Evolutionary conservation across 192 early-diverging fungal species (phyloP).

Genomic region (Entomortierella chlamydospora): DNA sequence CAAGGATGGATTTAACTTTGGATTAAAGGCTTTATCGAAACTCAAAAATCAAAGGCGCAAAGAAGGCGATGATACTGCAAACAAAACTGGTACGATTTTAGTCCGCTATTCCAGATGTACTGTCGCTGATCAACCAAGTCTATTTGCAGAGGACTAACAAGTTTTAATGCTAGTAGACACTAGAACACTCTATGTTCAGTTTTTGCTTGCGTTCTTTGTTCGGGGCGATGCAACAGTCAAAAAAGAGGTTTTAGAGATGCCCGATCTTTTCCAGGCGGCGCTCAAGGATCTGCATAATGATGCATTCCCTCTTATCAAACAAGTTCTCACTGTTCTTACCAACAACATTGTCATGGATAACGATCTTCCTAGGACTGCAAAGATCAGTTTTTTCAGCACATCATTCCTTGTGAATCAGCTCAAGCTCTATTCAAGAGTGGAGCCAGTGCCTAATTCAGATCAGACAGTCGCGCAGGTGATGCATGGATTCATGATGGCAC

Average conservation of each 20-base stretch:
- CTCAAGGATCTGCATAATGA: constrained; percentile 78
- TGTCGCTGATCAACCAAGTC: neutral
- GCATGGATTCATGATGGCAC: constrained; percentile 78
- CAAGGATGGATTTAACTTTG: constrained; percentile 78
- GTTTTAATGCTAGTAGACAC: constrained; percentile 61
- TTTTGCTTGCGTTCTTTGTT: constrained; percentile 83
- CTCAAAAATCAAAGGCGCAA: constrained; percentile 37
- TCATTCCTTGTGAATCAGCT: constrained; percentile 74
- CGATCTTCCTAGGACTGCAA: constrained; percentile 63
- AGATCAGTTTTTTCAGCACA: constrained; percentile 78
- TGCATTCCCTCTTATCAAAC: constrained; percentile 66
- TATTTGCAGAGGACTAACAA: neutral
- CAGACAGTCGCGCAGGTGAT: constrained; percentile 67
- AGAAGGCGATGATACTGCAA: constrained; percentile 54
- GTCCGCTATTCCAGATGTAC: no score
- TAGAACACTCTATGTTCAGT: constrained; percentile 77
- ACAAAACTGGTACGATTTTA: constrained; percentile 36
- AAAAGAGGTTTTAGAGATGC: constrained; percentile 76
- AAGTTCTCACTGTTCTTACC: constrained; percentile 66
- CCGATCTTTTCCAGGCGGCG: constrained; percentile 73
- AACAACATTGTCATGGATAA: constrained; percentile 76
- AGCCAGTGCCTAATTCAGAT: constrained; percentile 55
- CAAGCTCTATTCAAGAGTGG: constrained; percentile 66
- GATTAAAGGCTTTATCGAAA: constrained; percentile 64
- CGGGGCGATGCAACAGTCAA: constrained; percentile 77